Evolutionary conservation across 2,329 filamentous ascomycete genomes (phyloP).

Genomic region (Septoria linicola): DNA sequence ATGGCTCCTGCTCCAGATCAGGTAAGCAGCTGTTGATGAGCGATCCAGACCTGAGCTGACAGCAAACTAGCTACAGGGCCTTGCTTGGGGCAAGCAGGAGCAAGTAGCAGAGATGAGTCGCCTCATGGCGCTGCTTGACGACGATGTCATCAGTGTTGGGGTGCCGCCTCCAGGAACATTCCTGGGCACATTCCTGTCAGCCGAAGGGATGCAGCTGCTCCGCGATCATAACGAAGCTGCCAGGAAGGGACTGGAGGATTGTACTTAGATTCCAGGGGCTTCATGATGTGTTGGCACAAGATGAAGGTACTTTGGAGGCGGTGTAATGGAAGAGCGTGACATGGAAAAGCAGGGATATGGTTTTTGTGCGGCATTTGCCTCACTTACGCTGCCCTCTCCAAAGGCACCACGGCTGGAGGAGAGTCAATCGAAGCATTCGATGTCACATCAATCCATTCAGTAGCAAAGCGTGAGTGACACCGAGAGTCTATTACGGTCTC

Average conservation of each 20-base stretch:
- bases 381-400: no score
- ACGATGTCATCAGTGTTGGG: conserved; percentile 10
- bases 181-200: conserved; percentile 5
- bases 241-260: neutral
- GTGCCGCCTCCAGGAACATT: conserved; percentile 3
- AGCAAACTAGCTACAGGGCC: neutral
- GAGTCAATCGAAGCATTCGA: no score
- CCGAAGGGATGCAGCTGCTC: conserved; percentile 1
- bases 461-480: no score
- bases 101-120: conserved; percentile 15
- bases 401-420: no score
- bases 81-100: conserved; percentile 17
- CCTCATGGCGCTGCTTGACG: conserved; percentile 12
- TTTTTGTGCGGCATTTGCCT: neutral
- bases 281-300: no score
- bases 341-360: no score
- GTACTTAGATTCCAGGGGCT: no score
- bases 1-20: neutral
- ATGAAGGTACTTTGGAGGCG: no score
- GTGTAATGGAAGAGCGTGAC: no score
- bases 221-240: neutral
- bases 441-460: no score
- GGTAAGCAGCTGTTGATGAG: neutral
- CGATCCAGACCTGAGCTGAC: neutral
- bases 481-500: no score